phyloP scores from a whole-genome alignment of 306 rosid genomes.

The Citrullus mucosospermus region DNA sequence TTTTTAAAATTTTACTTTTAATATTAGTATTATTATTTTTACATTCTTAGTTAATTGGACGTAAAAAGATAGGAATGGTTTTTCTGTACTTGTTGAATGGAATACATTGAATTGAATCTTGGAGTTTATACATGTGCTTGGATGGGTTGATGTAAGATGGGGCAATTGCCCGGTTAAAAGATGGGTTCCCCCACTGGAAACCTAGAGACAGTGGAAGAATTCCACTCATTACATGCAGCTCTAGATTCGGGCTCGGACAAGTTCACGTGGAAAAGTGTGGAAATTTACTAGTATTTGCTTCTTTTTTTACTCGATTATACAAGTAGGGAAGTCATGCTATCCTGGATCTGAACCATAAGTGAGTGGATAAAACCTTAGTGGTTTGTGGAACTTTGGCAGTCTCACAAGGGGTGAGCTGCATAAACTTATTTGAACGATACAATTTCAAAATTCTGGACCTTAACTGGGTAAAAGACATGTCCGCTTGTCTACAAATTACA shows the following conservation, averaged over 20 bases:
- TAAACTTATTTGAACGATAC: background rate
- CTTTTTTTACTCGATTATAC: background rate
- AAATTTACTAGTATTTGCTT: background rate
- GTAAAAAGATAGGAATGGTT: background rate
- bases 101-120: background rate
- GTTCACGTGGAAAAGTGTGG: background rate
- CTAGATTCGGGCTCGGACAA: background rate
- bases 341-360: background rate
- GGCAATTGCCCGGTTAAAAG: background rate
- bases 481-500: conserved; percentile 87
- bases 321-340: background rate
- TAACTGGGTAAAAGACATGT: conserved; percentile 72
- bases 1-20: background rate
- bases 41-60: conserved; percentile 1
- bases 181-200: background rate
- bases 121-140: background rate
- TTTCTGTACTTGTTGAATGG: background rate
- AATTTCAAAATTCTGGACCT: conserved; percentile 18
- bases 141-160: background rate
- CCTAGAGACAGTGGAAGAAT: background rate
- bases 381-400: background rate
- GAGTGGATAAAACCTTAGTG: background rate
- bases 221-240: background rate
- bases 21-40: background rate
- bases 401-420: background rate